These are phyloP conservation scores for Xylaria longipes DNA, from an alignment of 495 filamentous ascomycete species.

Conservation along the genomic window DNA sequence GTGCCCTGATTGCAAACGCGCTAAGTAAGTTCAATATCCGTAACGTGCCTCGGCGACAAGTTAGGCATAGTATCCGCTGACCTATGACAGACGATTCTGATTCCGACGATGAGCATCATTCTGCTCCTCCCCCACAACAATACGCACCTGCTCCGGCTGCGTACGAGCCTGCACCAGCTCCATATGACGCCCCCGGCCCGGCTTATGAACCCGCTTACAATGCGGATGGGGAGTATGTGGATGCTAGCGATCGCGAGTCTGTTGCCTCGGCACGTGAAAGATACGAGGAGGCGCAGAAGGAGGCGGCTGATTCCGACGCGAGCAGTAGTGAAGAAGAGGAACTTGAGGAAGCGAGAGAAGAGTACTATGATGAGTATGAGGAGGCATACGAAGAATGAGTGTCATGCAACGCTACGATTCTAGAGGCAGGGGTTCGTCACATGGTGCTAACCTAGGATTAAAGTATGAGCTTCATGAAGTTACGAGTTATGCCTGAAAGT, in stretches of 20 bases:
- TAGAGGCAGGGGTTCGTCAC: background rate
- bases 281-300: slow-evolving; percentile 49
- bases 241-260: slow-evolving; percentile 48
- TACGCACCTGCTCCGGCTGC: slow-evolving; percentile 30
- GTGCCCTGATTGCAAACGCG: slow-evolving; percentile 62
- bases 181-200: slow-evolving; percentile 7
- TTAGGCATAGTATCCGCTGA: background rate
- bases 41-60: too few relatives aligned
- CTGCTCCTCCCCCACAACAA: slow-evolving; percentile 32
- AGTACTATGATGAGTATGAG: slow-evolving; percentile 57
- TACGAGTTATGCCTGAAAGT: background rate
- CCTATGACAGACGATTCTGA: slow-evolving; percentile 27
- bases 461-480: background rate
- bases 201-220: slow-evolving; percentile 39
- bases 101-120: slow-evolving; percentile 36
- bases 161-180: slow-evolving; percentile 26
- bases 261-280: slow-evolving; percentile 45
- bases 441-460: background rate
- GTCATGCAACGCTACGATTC: background rate
- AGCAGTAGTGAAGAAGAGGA: slow-evolving; percentile 53
- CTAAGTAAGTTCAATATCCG: slow-evolving; percentile 47
- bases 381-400: slow-evolving; percentile 51
- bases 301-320: slow-evolving; percentile 42
- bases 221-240: slow-evolving; percentile 46
- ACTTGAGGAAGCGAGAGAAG: slow-evolving; percentile 51